A percentile compares a stretch with the other conserved stretches of the same genome.
Conservation (phyloP, 2,329 filamentous ascomycete species). For the Elsinoe batatas region DNA sequence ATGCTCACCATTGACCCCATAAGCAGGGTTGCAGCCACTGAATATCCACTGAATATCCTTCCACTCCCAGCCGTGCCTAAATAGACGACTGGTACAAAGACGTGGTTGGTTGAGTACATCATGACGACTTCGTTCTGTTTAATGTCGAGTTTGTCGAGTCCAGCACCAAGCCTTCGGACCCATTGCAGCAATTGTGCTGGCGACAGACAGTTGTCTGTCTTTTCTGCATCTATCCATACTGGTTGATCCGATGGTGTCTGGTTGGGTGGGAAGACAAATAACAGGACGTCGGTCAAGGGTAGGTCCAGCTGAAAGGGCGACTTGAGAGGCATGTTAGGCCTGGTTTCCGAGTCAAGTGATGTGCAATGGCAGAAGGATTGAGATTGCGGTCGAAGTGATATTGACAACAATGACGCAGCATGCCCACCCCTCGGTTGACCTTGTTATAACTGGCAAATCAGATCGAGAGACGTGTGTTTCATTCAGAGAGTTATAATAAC, state of each 20-base stretch:
- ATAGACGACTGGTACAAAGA: constrained; percentile 47
- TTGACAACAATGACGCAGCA: too few species aligned
- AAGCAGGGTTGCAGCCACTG: constrained; percentile 47
- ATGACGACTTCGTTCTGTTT: constrained; percentile 43
- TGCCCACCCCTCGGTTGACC: too few species aligned
- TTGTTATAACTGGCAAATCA: too few species aligned
- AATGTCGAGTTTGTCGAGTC: constrained; percentile 39
- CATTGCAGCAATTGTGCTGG: constrained; percentile 41
- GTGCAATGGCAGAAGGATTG: too few species aligned
- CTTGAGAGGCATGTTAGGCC: constrained; percentile 33
- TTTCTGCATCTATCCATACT: constrained; percentile 45
- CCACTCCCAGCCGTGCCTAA: constrained; percentile 45
- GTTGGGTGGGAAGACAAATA: constrained; percentile 29
- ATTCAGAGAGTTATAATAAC: too few species aligned
- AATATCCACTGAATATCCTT: constrained; percentile 48
- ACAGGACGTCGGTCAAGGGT: constrained; percentile 36
- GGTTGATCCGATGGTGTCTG: constrained; percentile 35
- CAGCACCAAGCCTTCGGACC: constrained; percentile 43
- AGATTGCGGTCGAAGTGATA: too few species aligned
- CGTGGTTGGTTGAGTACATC: constrained; percentile 46
- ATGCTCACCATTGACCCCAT: constrained; percentile 37
- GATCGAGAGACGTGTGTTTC: too few species aligned
- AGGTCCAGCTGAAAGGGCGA: constrained; percentile 41
- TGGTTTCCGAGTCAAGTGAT: too few species aligned
- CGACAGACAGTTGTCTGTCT: constrained; percentile 37